Evolutionary conservation across 352 stramenopile species (phyloP).

Genomic region (Pythium rhizo-oryzae): DNA sequence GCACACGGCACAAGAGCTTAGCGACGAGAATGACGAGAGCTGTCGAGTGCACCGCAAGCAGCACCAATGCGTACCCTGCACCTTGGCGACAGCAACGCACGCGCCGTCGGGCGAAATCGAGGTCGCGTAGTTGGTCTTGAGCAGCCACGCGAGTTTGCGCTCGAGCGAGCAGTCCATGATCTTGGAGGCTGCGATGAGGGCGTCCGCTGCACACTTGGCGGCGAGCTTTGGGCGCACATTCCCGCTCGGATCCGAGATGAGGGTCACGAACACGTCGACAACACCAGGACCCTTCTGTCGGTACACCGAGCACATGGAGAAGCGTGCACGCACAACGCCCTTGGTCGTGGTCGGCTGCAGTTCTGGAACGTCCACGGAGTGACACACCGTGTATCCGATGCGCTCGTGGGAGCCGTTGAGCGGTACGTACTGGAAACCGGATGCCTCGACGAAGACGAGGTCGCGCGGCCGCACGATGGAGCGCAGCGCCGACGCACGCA

Average conservation of each 20-base stretch:
- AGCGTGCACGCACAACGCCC: slow-evolving; percentile 43
- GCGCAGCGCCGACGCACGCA: background rate
- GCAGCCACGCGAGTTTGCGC: slow-evolving; percentile 19
- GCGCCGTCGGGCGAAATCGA: background rate
- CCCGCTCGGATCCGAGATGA: slow-evolving; percentile 42
- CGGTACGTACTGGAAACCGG: slow-evolving; percentile 1
- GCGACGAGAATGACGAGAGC: slow-evolving; percentile 6
- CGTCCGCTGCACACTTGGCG: background rate
- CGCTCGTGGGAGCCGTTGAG: slow-evolving; percentile 5
- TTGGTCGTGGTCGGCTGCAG: slow-evolving; percentile 17
- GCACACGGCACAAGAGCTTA: slow-evolving; percentile 7
- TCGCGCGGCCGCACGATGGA: slow-evolving; percentile 28
- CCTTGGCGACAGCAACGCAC: background rate
- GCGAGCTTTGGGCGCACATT: slow-evolving; percentile 7
- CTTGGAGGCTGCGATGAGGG: background rate
- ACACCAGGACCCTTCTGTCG: slow-evolving; percentile 34
- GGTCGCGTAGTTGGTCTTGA: background rate
- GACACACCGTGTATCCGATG: slow-evolving; percentile 16
- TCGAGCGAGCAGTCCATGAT: slow-evolving; percentile 11
- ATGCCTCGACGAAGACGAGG: slow-evolving; percentile 8
- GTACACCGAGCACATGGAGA: slow-evolving; percentile 50
- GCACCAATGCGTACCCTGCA: background rate
- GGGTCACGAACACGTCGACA: slow-evolving; percentile 51
- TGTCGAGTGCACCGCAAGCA: slow-evolving; percentile 4
- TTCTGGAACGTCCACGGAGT: slow-evolving; percentile 9